Evolutionary conservation across 1,139 yeast species (phyloP), one percentile per base, ranked within the genome.

Genomic region (Yamadazyma mexicana): DNA sequence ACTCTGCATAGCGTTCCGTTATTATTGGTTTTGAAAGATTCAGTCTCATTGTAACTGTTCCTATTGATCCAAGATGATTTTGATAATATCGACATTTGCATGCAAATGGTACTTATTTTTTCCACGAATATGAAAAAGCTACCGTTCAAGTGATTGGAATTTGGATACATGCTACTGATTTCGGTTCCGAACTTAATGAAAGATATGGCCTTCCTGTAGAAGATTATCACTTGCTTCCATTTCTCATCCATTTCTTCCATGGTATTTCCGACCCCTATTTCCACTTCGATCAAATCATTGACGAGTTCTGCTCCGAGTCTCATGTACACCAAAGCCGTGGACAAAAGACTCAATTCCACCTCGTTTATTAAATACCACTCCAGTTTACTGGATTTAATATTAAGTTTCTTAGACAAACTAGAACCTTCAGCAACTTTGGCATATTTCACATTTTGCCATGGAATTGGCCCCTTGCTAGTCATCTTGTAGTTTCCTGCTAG

Each of bases 1-100:
- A 72, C 77, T 40, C 75, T 53, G 9, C 73, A 60, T 17, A 72
- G 52, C 0, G 69, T 65, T 1, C 71, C 73, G 45, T 70, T 72
- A 40, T 69, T 71, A 12, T 49, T 55, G 7, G 68, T 56, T 9
- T 52, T 51, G 31, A 66, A 59, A 1, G 63, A 40, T 38, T 66
- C 70, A 6, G 51, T 49, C 15, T 46, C 49, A 34, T 59, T 53
- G 39, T 55, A 64, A n/a, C 57, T 48, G 34, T 53, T 53, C 34
- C 77, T 49, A 45, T 66, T 69, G 14, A 62, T 40, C 74, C 75
- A 69, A 2, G 70, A 62, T 16, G 64, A 65, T 45, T 36, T 72
- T 17, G 67, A 59, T 26, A 72, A 52, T 6, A 68, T 66, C 1
- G 74, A 62, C 63, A 70, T 61, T 46, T 72, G 77, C 28, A 65